Evolutionary conservation across 306 rosid species (phyloP).

Genomic region (Clitoria ternatea): DNA sequence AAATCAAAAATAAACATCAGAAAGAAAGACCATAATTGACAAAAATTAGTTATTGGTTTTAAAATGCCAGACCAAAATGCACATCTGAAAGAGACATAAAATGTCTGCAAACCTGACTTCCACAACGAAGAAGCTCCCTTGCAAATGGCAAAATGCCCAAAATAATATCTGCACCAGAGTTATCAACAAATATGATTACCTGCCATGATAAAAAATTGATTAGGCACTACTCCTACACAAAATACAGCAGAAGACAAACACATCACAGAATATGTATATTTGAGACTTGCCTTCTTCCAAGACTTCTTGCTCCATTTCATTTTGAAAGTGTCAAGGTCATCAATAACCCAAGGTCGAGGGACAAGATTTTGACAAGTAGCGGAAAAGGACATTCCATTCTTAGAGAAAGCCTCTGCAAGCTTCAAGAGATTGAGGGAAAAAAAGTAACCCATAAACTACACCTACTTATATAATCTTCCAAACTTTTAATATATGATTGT

Average conservation of each 20-base stretch:
- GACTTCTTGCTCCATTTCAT: conserved; percentile 67
- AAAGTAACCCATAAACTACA: conserved; percentile 11
- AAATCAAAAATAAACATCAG: neutral
- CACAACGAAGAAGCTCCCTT: conserved; percentile 85
- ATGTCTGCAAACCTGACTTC: conserved; percentile 63
- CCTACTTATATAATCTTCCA: conserved; percentile 1
- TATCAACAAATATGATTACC: conserved; percentile 95
- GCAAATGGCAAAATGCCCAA: conserved; percentile 96
- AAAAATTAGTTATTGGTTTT: neutral
- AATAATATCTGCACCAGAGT: conserved; percentile 95
- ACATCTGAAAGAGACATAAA: neutral
- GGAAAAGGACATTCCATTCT: conserved; percentile 85
- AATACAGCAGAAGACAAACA: neutral
- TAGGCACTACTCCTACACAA: conserved; percentile 6
- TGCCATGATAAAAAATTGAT: conserved; percentile 33
- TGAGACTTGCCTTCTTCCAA: conserved; percentile 76
- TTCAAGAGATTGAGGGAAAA: conserved; percentile 43
- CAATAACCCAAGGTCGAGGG: conserved; percentile 92
- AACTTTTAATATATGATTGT: neutral
- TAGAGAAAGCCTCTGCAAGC: conserved; percentile 93
- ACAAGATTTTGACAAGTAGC: conserved; percentile 82
- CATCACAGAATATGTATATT: neutral
- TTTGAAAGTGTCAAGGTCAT: conserved; percentile 81
- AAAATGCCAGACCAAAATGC: neutral
- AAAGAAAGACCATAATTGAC: neutral